Base-by-base conservation (phyloP, 2,329 filamentous ascomycete species). In the Sordariomycetes sp. region DNA sequence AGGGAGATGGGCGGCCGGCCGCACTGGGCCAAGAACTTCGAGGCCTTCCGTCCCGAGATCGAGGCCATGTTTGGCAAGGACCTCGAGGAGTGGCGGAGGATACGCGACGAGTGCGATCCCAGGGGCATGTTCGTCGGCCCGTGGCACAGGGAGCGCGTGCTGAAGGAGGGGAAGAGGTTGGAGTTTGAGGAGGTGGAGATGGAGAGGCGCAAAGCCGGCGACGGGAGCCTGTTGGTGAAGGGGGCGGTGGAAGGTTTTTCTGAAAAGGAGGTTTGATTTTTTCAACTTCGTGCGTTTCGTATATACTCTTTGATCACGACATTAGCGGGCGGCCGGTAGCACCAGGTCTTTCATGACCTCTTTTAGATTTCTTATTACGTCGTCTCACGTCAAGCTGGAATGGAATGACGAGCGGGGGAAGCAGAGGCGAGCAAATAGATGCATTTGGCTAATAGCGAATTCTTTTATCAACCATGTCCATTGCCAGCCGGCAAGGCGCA, bases 1-100 rank as follows among this genome's bases (percentile, higher is more conserved):
- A 79, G 76, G 39, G 83, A 93, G 29, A 65, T 93, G 46, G 84
- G 82, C 34, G 87, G 82, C 8, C 74, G 74, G 30, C 87, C 87
- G 14, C 87, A 94, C 58, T 94, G 87, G 85, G 87, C 87, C 7
- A 94, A 94, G 70, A 94, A 94, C 55, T 94, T 93, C 56, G 64
- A 68, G 30, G 68, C 70, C 8, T 67, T 72, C 4, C 68, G 72
- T 9, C 48, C 63, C 1, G 75, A 84, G 20, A 68, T 94, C 28
- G 69, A 74, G 38, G 54, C 57, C 2, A 75, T 85, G 55, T 93
- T 92, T 52, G 80, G 80, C 26, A 55, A 67, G n/a, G 63, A 79
- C 31, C 64, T 93, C 38, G 59, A 67, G 14, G 60, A 72, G 30
- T 94, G 82, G 72, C 65, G 82, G 26, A 61, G 67, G 19, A 68